Evolutionary conservation across 176 grass and related monocot genomes (phyloP).

Genomic region (Hyparrhenia diplandra): DNA sequence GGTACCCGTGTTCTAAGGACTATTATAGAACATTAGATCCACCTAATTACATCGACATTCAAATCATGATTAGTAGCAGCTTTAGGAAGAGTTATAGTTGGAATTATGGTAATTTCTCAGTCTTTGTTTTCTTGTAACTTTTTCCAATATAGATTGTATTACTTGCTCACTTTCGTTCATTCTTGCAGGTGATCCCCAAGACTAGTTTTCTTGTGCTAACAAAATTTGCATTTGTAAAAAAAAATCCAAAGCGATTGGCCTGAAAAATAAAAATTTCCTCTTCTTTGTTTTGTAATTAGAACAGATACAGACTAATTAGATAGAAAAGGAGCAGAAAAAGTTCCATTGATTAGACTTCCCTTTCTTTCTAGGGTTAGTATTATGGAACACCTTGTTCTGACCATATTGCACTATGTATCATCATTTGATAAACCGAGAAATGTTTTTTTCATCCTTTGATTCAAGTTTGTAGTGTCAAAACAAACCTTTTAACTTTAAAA

Average conservation of each 20-base stretch:
- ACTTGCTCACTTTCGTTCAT: background rate
- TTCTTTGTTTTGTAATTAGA: too few relatives aligned
- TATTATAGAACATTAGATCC: background rate
- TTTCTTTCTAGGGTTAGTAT: too few relatives aligned
- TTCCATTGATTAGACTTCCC: too few relatives aligned
- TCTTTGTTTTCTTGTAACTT: background rate
- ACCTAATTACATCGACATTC: background rate
- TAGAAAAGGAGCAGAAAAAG: background rate
- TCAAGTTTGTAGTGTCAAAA: background rate
- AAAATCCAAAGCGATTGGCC: too few relatives aligned
- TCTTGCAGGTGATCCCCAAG: background rate
- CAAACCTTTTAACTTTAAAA: background rate
- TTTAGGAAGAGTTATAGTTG: background rate
- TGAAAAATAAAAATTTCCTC: too few relatives aligned
- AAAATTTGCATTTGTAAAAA: too few relatives aligned
- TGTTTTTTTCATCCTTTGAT: background rate
- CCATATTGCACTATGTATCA: background rate
- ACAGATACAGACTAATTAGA: too few relatives aligned
- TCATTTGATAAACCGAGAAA: background rate
- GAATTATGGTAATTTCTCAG: background rate
- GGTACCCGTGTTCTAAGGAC: background rate
- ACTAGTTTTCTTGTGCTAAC: too few relatives aligned
- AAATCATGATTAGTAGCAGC: background rate
- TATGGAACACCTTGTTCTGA: background rate
- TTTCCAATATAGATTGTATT: slow-evolving; percentile 1